A percentile compares a stretch with the other conserved stretches of the same genome.
phyloP scores from a whole-genome alignment of 1,284 basidiomycete species.

The Pterula multifida region DNA sequence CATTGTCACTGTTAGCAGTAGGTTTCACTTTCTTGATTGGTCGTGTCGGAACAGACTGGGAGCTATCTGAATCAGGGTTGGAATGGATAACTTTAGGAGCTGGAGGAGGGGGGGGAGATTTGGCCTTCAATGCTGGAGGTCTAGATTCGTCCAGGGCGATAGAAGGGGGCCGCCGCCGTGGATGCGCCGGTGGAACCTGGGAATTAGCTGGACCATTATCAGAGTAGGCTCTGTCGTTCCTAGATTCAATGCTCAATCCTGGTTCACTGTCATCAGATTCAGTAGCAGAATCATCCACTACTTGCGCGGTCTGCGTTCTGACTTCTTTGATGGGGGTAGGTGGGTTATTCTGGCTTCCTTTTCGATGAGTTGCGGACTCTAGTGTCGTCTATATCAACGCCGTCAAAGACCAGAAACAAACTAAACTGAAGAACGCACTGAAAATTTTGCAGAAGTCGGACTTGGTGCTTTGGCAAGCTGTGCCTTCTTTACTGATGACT shows the following conservation, averaged over 20 bases:
- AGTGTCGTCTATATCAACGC: too few species aligned
- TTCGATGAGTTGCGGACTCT: too few species aligned
- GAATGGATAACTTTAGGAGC: conserved; percentile 12
- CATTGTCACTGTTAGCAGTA: conserved; percentile 25
- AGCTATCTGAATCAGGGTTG: conserved; percentile 19
- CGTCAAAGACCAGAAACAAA: too few species aligned
- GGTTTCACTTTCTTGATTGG: conserved; percentile 35
- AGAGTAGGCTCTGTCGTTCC: conserved; percentile 1
- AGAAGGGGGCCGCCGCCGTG: conserved; percentile 2
- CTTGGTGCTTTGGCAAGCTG: too few species aligned
- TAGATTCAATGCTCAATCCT: background rate
- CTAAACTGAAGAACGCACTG: too few species aligned
- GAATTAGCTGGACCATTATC: conserved; percentile 12
- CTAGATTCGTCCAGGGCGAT: conserved; percentile 6
- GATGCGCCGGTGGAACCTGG: conserved; percentile 8
- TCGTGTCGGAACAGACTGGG: conserved; percentile 31
- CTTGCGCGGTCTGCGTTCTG: too few species aligned
- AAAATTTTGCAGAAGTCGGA: too few species aligned
- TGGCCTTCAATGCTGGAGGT: conserved; percentile 11
- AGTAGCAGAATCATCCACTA: conserved; percentile 38
- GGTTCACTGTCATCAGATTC: conserved; percentile 23
- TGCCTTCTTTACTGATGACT: too few species aligned
- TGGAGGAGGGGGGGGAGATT: conserved; percentile 11
- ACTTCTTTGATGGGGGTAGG: too few species aligned
- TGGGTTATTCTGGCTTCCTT: too few species aligned